Base-by-base conservation (phyloP, 371 early-diverging fungal species). In the Syncephalastrum sp. region DNA sequence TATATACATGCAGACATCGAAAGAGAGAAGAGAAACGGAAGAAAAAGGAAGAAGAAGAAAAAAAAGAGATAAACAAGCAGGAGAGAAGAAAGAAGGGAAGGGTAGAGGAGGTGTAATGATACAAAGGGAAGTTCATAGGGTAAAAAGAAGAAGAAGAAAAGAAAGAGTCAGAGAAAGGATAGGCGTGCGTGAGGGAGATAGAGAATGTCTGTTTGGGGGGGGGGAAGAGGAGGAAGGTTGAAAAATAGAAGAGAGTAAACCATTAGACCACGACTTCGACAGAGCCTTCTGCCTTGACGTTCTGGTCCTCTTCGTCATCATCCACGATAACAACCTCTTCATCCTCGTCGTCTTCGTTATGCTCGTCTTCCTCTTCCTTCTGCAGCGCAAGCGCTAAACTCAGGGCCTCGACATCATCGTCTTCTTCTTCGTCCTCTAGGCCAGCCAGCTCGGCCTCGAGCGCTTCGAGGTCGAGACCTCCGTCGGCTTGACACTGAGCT, bases 401-500 rank as follows among this genome's bases (percentile, higher is more conserved):
- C 54, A 53, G 42, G 8, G 50, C 56, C 6, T 55, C 50, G n/a
- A 56, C 52, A 56, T 64, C 64, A 12, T 67, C 70, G 45, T 72
- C 72, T 44, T 64, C 62, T 13, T 67, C 64, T 5, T 60, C 60
- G 38, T 54, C 56, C 38, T 33, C 38, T 33, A 33, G 38, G 41
- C 45, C 42, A 17, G 50, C 57, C 33, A 63, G 43, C 33, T 68
- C 54, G 21, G 60, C 57, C 42, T 65, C 66, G n/a, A 61, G 47
- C 16, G 62, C 60, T 17, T 61, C 61, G 15, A 69, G 44, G 42
- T 63, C 57, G 16, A 67, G 51, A 45, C 67, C 72, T 12, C 65
- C 72, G 47, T 72, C 75, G 0, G 69, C 75, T 47, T 72, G 74
- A 54, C 74, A 77, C 14, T 58, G 74, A 16, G 71, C 77, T 15